Percentiles rank a stretch among this genome's conserved stretches.
Conservation (phyloP, 2,329 filamentous ascomycete species). For the Colletotrichum sojae region DNA sequence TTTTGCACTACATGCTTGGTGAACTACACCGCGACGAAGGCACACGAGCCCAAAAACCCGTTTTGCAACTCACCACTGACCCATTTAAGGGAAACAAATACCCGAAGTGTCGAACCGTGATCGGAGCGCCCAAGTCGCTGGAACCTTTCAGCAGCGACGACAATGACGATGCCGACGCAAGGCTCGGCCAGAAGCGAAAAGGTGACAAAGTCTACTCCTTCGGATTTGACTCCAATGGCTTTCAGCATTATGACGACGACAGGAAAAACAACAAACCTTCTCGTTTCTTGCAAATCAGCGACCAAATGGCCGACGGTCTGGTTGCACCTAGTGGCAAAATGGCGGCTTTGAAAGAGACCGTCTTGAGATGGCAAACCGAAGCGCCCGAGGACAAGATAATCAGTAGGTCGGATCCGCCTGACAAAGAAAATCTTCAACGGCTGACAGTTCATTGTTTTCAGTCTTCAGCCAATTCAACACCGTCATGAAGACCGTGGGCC, state of each 20-base stretch:
- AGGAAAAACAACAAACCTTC: constrained; percentile 1
- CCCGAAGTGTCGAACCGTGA: background rate
- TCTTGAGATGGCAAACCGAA: constrained; percentile 51
- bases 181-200: background rate
- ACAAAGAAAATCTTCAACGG: too few relatives aligned
- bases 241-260: background rate
- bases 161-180: background rate
- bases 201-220: background rate
- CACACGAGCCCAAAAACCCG: too few relatives aligned
- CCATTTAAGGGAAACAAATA: background rate
- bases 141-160: background rate
- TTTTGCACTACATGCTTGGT: constrained; percentile 48
- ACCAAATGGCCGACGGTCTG: background rate
- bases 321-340: constrained; percentile 51
- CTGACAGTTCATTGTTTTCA: constrained; percentile 22
- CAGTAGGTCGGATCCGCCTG: constrained; percentile 44
- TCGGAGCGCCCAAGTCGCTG: background rate
- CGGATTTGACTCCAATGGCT: constrained; percentile 5
- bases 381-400: constrained; percentile 56
- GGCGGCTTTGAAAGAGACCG: constrained; percentile 49
- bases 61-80: too few relatives aligned
- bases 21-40: background rate
- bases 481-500: constrained; percentile 52
- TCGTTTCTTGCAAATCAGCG: constrained; percentile 21
- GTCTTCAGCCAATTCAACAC: constrained; percentile 54